Evolutionary conservation across 2,329 filamentous ascomycete species (phyloP), one percentile per base, ranked within the genome.

Genomic region (Penicillium freii): DNA sequence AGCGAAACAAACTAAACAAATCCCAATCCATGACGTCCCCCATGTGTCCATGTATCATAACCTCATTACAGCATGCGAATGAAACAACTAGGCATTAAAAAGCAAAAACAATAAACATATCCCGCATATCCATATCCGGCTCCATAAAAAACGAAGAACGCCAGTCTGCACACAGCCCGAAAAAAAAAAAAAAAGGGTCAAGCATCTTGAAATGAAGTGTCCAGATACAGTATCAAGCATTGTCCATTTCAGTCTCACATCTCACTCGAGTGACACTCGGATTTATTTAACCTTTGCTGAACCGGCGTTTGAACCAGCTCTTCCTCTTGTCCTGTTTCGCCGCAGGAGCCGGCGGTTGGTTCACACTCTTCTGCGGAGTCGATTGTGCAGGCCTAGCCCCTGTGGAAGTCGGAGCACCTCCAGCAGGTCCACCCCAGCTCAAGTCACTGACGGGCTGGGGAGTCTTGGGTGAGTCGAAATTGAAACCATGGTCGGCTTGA

Each of bases 301-400:
- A 94, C 54, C 87, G 83, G 66, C 87, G 85, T 70, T 89, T 86
- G 68, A 97, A 87, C 91, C 92, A 96, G 72, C 92, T 94, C 82
- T 92, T 92, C 63, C 90, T 83, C 81, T 96, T 96, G 59, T 92
- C 88, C 54, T 21, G 21, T 19, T 51, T 52, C 11, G 21, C 36
- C 2, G 7, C 23, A 23, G 23, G 2, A n/a, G 42, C 6, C 13
- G 45, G n/a, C 3, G 19, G 4, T 21, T 49, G 27, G 15, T 31
- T 34, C 45, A 70, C 56, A 56, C 55, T 49, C 49, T 64, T 62
- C 27, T 54, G 60, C 9, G 49, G 58, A 47, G 68, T 57, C 19
- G 62, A 57, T 11, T 56, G 68, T 19, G 61, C 51, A 29, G 62
- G 47, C 31, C 44, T 51, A 27, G 53, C 42, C 7, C 45, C 56